These are phyloP conservation scores for Dipodascus geniculatus DNA, from an alignment of 805 yeast species.

Conservation along the genomic window DNA sequence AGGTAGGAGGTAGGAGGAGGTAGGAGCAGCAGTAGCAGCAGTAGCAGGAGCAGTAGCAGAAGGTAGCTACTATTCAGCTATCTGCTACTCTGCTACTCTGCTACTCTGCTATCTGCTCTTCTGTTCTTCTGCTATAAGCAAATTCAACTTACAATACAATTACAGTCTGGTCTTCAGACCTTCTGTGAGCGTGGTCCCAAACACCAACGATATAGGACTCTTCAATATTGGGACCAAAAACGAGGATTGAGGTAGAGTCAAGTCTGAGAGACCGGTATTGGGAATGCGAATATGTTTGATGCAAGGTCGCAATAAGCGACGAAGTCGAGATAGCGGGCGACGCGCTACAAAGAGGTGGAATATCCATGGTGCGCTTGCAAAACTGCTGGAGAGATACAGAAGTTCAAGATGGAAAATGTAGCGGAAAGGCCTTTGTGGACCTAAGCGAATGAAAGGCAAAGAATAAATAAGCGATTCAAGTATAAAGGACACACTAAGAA, in stretches of 20 bases:
- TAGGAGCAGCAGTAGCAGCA: too few species aligned
- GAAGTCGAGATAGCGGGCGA: slow-evolving; percentile 23
- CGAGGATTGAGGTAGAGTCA: slow-evolving; percentile 23
- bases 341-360: slow-evolving; percentile 22
- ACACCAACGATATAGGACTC: slow-evolving; percentile 22
- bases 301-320: slow-evolving; percentile 24
- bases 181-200: slow-evolving; percentile 30
- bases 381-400: slow-evolving; percentile 2
- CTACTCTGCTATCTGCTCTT: too few species aligned
- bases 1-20: neutral
- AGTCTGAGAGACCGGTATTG: slow-evolving; percentile 17
- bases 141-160: slow-evolving; percentile 16
- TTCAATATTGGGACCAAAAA: slow-evolving; percentile 23
- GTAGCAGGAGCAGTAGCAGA: too few species aligned
- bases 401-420: slow-evolving; percentile 5
- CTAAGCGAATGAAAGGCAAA: neutral
- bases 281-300: slow-evolving; percentile 21
- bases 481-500: too few species aligned
- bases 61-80: too few species aligned
- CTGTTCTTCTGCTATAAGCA: neutral
- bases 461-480: neutral
- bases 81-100: too few species aligned
- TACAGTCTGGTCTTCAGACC: slow-evolving; percentile 30
- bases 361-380: slow-evolving; percentile 16
- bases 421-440: slow-evolving; percentile 1